Percentiles rank a stretch among this genome's conserved stretches.
Evolutionary conservation across 768 basidiomycete genomes (phyloP).

Genomic region (Lactifluus hygrophoroides): DNA sequence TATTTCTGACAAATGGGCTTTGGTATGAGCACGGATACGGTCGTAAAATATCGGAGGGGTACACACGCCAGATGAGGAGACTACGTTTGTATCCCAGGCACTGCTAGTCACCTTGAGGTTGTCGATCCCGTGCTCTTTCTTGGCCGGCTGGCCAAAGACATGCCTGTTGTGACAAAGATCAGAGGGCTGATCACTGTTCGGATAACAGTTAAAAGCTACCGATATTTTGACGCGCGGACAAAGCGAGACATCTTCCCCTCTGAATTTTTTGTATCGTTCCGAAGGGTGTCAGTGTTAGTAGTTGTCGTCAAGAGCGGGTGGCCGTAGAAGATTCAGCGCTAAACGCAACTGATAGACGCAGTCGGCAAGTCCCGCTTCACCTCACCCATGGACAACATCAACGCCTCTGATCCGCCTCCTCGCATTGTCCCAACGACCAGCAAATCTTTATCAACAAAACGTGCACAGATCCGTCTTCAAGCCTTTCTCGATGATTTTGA

Average conservation of each 20-base stretch:
- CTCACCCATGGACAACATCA: conserved; percentile 15
- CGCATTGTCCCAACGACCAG: conserved; percentile 2
- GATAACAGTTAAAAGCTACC: conserved; percentile 37
- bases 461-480: conserved; percentile 24
- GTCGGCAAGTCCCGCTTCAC: conserved; percentile 5
- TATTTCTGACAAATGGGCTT: conserved; percentile 35
- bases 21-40: conserved; percentile 6
- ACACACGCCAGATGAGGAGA: conserved; percentile 74
- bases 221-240: conserved; percentile 79
- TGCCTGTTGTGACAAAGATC: conserved; percentile 43
- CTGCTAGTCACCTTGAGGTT: conserved; percentile 81
- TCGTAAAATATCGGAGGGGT: not conserved
- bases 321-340: not conserved
- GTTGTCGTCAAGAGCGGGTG: not conserved
- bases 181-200: not conserved
- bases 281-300: not conserved
- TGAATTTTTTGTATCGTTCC: not conserved
- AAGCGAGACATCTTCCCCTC: conserved; percentile 63
- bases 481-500: conserved; percentile 29
- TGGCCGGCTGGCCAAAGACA: conserved; percentile 82
- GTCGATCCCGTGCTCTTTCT: conserved; percentile 75
- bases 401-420: conserved; percentile 22
- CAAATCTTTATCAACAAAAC: conserved; percentile 23
- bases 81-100: conserved; percentile 94
- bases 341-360: not conserved